These are phyloP conservation scores for Stevia rebaudiana DNA, from an alignment of 140 eudicot species.

Conservation along the genomic window DNA sequence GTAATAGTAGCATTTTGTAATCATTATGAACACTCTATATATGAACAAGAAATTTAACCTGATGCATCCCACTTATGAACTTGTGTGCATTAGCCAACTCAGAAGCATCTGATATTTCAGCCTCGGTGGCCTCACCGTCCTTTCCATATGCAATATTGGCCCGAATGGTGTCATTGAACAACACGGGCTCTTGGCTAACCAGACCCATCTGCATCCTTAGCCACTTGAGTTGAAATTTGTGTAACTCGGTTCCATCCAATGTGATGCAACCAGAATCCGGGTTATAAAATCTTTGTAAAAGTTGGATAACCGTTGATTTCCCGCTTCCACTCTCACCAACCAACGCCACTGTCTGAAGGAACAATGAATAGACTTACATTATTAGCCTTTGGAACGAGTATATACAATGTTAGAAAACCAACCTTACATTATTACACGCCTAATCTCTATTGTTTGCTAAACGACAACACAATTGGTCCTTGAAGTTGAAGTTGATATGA, in stretches of 20 bases:
- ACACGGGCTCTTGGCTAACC: slow-evolving; percentile 77
- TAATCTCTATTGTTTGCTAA: no score
- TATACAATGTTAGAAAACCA: not conserved
- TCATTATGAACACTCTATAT: no score
- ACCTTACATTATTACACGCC: no score
- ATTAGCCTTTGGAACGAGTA: not conserved
- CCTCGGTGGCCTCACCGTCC: slow-evolving; percentile 69
- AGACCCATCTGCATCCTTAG: slow-evolving; percentile 77
- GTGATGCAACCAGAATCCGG: slow-evolving; percentile 56
- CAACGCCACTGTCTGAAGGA: slow-evolving; percentile 55
- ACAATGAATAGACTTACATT: not conserved
- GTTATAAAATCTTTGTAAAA: slow-evolving; percentile 68
- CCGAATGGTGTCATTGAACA: slow-evolving; percentile 80
- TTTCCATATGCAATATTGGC: slow-evolving; percentile 84
- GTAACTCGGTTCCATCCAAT: slow-evolving; percentile 53
- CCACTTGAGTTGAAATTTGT: slow-evolving; percentile 63
- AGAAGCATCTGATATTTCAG: slow-evolving; percentile 63
- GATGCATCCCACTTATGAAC: slow-evolving; percentile 56
- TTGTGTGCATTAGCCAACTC: slow-evolving; percentile 75
- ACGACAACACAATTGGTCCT: no score
- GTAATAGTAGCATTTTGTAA: no score
- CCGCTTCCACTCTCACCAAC: slow-evolving; percentile 92
- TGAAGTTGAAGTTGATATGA: no score
- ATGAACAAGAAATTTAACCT: no score
- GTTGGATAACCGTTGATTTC: slow-evolving; percentile 65